phyloP scores from a whole-genome alignment of 2,329 filamentous ascomycete species.

The Colletotrichum ledebouriae region DNA sequence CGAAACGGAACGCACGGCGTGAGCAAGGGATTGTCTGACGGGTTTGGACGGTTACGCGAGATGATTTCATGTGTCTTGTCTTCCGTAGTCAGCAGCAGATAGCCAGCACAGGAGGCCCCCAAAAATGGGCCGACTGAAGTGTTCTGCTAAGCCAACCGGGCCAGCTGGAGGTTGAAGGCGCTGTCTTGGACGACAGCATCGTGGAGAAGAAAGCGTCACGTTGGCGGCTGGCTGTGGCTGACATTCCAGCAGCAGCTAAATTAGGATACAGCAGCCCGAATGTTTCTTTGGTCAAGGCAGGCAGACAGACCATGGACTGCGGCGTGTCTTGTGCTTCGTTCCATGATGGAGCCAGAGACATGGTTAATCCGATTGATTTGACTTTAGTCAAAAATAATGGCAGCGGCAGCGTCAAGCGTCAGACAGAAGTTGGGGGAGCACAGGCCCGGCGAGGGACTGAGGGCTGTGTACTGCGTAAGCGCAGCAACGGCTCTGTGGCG shows the following conservation, averaged over 20 bases:
- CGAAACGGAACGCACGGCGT: slow-evolving; percentile 20
- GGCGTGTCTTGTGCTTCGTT: slow-evolving; percentile 31
- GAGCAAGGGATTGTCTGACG: slow-evolving; percentile 7
- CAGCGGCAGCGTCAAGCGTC: neutral
- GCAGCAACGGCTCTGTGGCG: slow-evolving; percentile 19
- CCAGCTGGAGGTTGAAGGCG: slow-evolving; percentile 26
- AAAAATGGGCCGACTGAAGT: slow-evolving; percentile 6
- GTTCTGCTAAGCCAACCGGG: slow-evolving; percentile 18
- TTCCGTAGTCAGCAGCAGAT: slow-evolving; percentile 5
- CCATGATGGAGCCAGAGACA: slow-evolving; percentile 22
- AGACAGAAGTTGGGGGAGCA: neutral
- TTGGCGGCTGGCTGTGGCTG: slow-evolving; percentile 41
- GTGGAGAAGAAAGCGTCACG: slow-evolving; percentile 33
- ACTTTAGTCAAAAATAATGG: slow-evolving; percentile 18
- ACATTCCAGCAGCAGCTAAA: slow-evolving; percentile 31
- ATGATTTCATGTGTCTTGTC: slow-evolving; percentile 16
- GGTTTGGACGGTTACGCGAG: slow-evolving; percentile 25
- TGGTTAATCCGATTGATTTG: slow-evolving; percentile 20
- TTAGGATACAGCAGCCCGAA: slow-evolving; percentile 17
- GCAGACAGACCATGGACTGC: slow-evolving; percentile 14
- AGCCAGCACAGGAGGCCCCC: slow-evolving; percentile 1
- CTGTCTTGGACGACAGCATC: slow-evolving; percentile 19
- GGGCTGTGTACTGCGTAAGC: slow-evolving; percentile 28
- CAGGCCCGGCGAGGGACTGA: slow-evolving; percentile 2
- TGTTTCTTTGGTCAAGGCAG: neutral